Evolutionary conservation across 768 basidiomycete genomes (phyloP).

Genomic region (Collybia sp.): DNA sequence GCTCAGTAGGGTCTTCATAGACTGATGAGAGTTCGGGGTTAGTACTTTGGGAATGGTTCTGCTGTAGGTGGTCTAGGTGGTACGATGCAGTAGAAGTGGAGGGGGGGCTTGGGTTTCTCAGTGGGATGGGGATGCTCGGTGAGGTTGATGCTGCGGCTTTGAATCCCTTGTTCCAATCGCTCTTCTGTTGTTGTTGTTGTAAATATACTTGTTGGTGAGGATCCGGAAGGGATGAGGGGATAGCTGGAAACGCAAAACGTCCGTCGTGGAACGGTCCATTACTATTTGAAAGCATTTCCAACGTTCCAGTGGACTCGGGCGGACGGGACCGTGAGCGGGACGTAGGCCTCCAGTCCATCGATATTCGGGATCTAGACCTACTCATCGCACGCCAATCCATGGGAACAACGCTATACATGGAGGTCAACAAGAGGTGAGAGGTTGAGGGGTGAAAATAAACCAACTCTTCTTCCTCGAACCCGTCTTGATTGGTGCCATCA

Average conservation of each 20-base stretch:
- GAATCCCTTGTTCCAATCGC: slow-evolving; percentile 4
- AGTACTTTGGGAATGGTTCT: slow-evolving; percentile 1
- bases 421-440: not conserved
- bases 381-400: slow-evolving; percentile 97
- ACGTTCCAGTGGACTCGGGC: slow-evolving; percentile 45
- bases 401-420: slow-evolving; percentile 40
- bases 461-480: slow-evolving; percentile 70
- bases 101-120: slow-evolving; percentile 25
- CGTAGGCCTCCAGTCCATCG: slow-evolving; percentile 87
- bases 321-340: slow-evolving; percentile 78
- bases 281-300: slow-evolving; percentile 38
- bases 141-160: slow-evolving; percentile 16
- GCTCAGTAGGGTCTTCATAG: slow-evolving; percentile 37
- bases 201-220: slow-evolving; percentile 16
- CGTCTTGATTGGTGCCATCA: slow-evolving; percentile 71
- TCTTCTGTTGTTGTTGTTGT: slow-evolving; percentile 8
- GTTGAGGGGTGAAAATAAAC: slow-evolving; percentile 24
- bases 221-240: slow-evolving; percentile 22
- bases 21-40: slow-evolving; percentile 41
- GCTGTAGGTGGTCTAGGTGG: slow-evolving; percentile 27
- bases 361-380: slow-evolving; percentile 83
- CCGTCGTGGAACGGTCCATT: slow-evolving; percentile 31
- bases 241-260: slow-evolving; percentile 44
- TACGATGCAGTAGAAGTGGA: slow-evolving; percentile 42
- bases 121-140: slow-evolving; percentile 33